Evolutionary conservation across 2,329 filamentous ascomycete species (phyloP), one percentile per base, ranked within the genome.

Genomic region (Diaporthe citrichinensis): DNA sequence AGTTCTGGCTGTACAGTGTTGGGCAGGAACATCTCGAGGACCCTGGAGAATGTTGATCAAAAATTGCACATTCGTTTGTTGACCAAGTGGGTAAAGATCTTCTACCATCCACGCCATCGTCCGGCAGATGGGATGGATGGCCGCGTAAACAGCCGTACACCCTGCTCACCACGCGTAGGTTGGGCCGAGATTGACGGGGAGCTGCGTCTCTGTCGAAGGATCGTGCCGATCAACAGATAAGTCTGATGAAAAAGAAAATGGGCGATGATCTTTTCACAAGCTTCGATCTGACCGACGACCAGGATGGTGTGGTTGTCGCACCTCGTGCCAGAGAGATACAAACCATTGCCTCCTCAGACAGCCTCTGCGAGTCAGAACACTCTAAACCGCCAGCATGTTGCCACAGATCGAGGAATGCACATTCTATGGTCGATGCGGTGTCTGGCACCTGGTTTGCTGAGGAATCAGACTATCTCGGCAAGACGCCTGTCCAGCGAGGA

Each of bases 231-330:
- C 69, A 51, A 7, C 6, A 72, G 31, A 59, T 44, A 34, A 4
- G 12, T 55, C 6, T 41, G 36, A 9, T 12, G n/a, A 36, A 23
- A 20, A 6, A 23, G 7, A 39, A n/a, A 65, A 4, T 8, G 20
- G 17, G 36, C 17, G 57, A 36, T 34, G 71, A 73, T 73, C 71
- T 41, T 57, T 73, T 73, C 71, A 73, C 71, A 65, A 65, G 58
- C 71, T 46, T 73, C 58, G 34, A 23, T 39, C 25, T 65, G 59
- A 34, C 12, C 23, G 25, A n/a, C 7, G 36, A 15, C 31, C 28
- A 72, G n/a, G 25, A 25, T n/a, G n/a, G n/a, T n/a, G n/a, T n/a
- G n/a, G 39, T 31, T 31, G 44, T 46, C 23, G 39, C 53, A 58
- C n/a, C n/a, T n/a, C n/a, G n/a, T n/a, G n/a, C n/a, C n/a, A n/a